These are phyloP conservation scores for Aethionema arabicum DNA, from an alignment of 345 rosid species.

Conservation along the genomic window DNA sequence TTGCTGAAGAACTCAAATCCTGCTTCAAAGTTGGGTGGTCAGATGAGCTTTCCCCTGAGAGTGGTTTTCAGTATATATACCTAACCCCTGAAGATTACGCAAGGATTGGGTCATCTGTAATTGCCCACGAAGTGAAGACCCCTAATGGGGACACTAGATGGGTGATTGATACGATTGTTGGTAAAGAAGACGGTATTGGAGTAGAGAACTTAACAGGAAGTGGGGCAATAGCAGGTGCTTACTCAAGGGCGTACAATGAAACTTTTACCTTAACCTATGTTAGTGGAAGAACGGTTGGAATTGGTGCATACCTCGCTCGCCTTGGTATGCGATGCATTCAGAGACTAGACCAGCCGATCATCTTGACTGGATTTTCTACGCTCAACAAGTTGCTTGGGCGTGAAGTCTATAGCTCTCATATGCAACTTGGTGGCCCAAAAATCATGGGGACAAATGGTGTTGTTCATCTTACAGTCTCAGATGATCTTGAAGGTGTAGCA, in stretches of 20 bases:
- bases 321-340: conserved; percentile 99
- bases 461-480: conserved; percentile 93
- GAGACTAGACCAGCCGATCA: conserved; percentile 97
- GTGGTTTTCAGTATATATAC: conserved; percentile 89
- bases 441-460: conserved; percentile 99
- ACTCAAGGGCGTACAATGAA: conserved; percentile 95
- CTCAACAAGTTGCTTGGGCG: conserved; percentile 98
- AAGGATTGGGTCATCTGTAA: conserved; percentile 70
- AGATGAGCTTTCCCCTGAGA: conserved; percentile 79
- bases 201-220: conserved; percentile 96
- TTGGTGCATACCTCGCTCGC: conserved; percentile 98
- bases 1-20: conserved; percentile 91
- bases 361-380: conserved; percentile 96
- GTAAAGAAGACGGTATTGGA: conserved; percentile 96
- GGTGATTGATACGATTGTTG: conserved; percentile 92
- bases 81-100: conserved; percentile 75
- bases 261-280: conserved; percentile 94
- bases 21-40: conserved; percentile 97
- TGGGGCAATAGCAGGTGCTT: conserved; percentile 98
- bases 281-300: conserved; percentile 95
- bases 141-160: conserved; percentile 77
- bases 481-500: conserved; percentile 93
- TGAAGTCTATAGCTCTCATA: conserved; percentile 99
- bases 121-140: conserved; percentile 85
- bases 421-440: conserved; percentile 99